These are phyloP conservation scores for Ophiostoma angusticollis DNA, from an alignment of 2,329 filamentous ascomycete species.

Conservation along the genomic window DNA sequence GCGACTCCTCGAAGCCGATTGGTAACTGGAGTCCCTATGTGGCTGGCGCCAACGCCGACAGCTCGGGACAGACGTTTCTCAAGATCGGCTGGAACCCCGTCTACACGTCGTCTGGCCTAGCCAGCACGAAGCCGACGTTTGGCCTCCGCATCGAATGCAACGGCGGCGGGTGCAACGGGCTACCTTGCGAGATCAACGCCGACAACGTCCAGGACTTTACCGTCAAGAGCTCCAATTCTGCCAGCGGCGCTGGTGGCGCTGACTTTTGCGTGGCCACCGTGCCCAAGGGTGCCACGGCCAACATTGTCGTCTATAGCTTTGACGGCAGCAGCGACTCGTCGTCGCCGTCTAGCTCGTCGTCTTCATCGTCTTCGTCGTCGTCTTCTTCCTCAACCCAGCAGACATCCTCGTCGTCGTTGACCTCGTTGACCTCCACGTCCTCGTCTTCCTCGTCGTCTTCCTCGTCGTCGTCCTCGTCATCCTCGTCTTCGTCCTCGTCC, in stretches of 20 bases:
- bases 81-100: slow-evolving; percentile 72
- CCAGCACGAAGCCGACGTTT: slow-evolving; percentile 46
- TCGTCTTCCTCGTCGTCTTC: slow-evolving; percentile 16
- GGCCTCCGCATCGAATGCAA: slow-evolving; percentile 61
- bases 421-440: slow-evolving; percentile 17
- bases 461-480: slow-evolving; percentile 19
- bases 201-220: slow-evolving; percentile 39
- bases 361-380: slow-evolving; percentile 1
- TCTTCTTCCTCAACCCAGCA: slow-evolving; percentile 10
- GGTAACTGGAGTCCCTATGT: slow-evolving; percentile 73
- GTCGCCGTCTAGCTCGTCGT: slow-evolving; percentile 9
- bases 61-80: slow-evolving; percentile 53
- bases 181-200: slow-evolving; percentile 63
- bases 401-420: slow-evolving; percentile 11
- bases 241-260: slow-evolving; percentile 53
- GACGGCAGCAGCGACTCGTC: slow-evolving; percentile 25
- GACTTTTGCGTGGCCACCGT: slow-evolving; percentile 69
- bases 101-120: slow-evolving; percentile 44
- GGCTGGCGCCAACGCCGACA: slow-evolving; percentile 59
- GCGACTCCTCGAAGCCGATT: slow-evolving; percentile 44
- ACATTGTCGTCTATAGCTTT: slow-evolving; percentile 48
- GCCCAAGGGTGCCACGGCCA: slow-evolving; percentile 50
- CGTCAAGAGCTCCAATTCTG: slow-evolving; percentile 41
- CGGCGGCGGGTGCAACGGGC: slow-evolving; percentile 51
- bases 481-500: slow-evolving; percentile 9